Conservation (phyloP, 169 alveolate genomes). For the Plasmodium malariae region DNA sequence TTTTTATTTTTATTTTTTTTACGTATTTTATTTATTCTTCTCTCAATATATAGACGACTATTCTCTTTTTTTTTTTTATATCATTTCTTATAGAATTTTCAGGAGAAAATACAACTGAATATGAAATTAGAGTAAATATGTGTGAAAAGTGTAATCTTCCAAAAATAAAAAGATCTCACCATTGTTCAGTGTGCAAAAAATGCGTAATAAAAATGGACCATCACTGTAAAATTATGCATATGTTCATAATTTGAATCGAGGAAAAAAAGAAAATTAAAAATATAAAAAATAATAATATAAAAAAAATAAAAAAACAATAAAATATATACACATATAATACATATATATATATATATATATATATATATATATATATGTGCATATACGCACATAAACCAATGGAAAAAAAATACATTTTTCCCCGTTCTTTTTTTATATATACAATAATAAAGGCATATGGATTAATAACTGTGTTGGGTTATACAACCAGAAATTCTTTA, state of each 20-base stretch:
- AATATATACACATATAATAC: neutral
- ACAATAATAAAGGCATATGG: conserved; percentile 83
- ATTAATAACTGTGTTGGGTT: conserved; percentile 91
- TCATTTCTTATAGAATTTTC: neutral
- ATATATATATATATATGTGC: neutral
- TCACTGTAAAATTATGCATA: conserved; percentile 84
- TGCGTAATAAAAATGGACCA: conserved; percentile 92
- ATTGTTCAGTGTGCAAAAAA: conserved; percentile 89
- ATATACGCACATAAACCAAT: too few species aligned
- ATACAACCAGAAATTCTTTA: conserved; percentile 90
- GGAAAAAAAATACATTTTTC: neutral
- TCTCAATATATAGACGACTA: neutral
- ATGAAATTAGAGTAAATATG: conserved; percentile 3
- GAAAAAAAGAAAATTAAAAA: neutral
- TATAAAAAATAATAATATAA: neutral
- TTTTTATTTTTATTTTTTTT: neutral
- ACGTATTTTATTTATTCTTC: neutral
- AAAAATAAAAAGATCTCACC: conserved; percentile 86
- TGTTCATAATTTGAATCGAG: too few species aligned
- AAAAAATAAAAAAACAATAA: neutral
- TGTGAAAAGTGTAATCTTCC: conserved; percentile 40
- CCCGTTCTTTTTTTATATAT: neutral
- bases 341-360: neutral
- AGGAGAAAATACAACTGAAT: neutral
- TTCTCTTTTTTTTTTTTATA: conserved; percentile 3